Base-by-base conservation (phyloP, 352 stramenopile species). In the Phytophthora crassamura region DNA sequence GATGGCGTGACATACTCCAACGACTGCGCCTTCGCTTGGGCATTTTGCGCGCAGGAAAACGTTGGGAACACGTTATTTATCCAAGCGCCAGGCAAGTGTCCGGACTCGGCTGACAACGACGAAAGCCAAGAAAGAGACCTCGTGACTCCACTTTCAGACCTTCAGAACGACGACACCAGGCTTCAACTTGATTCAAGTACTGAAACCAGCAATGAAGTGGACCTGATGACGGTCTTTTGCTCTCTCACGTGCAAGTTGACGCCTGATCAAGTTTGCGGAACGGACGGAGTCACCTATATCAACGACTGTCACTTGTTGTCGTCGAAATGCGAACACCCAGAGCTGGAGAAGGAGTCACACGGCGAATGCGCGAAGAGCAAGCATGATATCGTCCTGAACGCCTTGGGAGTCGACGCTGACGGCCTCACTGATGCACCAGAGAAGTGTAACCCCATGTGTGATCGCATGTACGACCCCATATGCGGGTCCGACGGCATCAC, bases 401-500 rank as follows among this genome's bases (percentile, higher is more conserved):
- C 59, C 38, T 52, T 74, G 55, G 39, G 69, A 67, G 12, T 67
- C 62, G 7, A 32, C 40, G 33, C 46, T 15, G 39, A 63, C 7
- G 22, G 18, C 1, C 4, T 58, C 3, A 49, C 67, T 45, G 52
- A 42, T 39, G 59, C 52, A 40, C 46, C 46, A 11, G 52, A 74
- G 45, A 82, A 84, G 34, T 88, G 77, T 35, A 87, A 85, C 32
- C 53, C 66, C 9, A 77, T 81, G 60, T 90, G 82, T 15, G 64
- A 74, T 0, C 71, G 66, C 3, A 25, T 73, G 5, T 90, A 83
- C 59, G 61, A 75, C 7, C 75, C 78, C 1, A 62, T 93, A 16
- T 93, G 84, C 30, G 82, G 84, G 16, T 90, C 82, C 0, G 77
- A 93, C 55, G 69, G 69, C 6, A 46, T 84, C 20, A 93, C 84